Base-by-base conservation (phyloP, 2,329 filamentous ascomycete species). In the Aspergillus transmontanensis region DNA sequence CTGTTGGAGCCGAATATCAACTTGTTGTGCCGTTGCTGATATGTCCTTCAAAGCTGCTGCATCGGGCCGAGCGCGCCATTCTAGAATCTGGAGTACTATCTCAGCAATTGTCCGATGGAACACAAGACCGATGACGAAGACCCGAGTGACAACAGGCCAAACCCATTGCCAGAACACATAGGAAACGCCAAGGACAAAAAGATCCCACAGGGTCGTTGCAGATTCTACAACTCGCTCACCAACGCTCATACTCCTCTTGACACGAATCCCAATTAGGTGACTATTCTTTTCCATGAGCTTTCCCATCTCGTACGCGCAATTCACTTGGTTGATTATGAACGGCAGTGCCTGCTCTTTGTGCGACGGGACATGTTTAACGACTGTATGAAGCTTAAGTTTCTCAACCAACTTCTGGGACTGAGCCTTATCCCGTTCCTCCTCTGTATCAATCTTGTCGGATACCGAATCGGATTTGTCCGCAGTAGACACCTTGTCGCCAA, bases 1-100 rank as follows among this genome's bases (percentile, higher is more conserved):
- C 75, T 99, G 95, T 75, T 98, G 93, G 26, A 99, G 85, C 6
- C 95, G 91, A 68, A 99, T 97, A 78, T 99, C 95, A 41, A 99
- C 89, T 78, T 99, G 95, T 76, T 99, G 95, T 28, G 95, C 95
- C 0, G 94, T 98, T 16, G 95, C 95, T 36, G 94, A 98, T 51
- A 98, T 88, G 75, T 99, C 95, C 76, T 98, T 98, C 61, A 99
- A 81, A 0, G 95, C 95, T 46, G 93, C 89, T 57, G 89, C 90
- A 48, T 90, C 89, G 9, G 92, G 90, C 54, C 90, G 87, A 28
- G 89, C 84, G 39, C 93, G 89, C 88, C 94, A 98, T 79, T 98
- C 94, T 14, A 99, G 82, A 32, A 97, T 76, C 26, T 86, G 82
- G 32, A 99, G 82, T 14, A 97, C 81, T 56, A 90, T 82, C 76